These are phyloP conservation scores for Tuber borchii DNA, from an alignment of 495 filamentous ascomycete genomes.

Conservation along the genomic window DNA sequence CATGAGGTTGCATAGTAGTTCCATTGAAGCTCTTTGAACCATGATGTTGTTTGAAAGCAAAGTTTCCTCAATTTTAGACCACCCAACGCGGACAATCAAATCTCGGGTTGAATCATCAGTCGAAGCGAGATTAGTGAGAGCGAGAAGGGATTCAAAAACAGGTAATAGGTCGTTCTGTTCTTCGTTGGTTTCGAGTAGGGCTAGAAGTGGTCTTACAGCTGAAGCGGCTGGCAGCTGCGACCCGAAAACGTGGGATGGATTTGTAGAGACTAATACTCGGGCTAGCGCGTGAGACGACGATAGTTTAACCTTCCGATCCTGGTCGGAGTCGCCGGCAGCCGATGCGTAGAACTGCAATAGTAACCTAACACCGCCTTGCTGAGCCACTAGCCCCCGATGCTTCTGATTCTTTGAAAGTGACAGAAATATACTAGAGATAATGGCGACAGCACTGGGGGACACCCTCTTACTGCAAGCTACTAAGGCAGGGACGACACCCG, in stretches of 20 bases:
- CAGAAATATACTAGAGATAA: constrained; percentile 68
- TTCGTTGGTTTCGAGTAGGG: constrained; percentile 60
- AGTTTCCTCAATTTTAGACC: constrained; percentile 70
- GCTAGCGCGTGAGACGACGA: constrained; percentile 78
- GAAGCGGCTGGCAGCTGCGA: constrained; percentile 64
- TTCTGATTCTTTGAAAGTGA: constrained; percentile 64
- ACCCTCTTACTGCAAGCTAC: constrained; percentile 62
- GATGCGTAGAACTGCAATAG: constrained; percentile 61
- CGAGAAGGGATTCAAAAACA: constrained; percentile 81
- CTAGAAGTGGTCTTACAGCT: constrained; percentile 70
- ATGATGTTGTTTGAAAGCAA: constrained; percentile 68
- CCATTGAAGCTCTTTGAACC: constrained; percentile 74
- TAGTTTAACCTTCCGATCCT: constrained; percentile 50
- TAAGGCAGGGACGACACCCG: constrained; percentile 65
- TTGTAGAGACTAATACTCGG: constrained; percentile 82
- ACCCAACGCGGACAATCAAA: constrained; percentile 64
- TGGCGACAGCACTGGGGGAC: constrained; percentile 57
- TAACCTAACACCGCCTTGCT: constrained; percentile 84
- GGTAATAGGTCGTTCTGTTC: constrained; percentile 60
- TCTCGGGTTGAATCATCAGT: constrained; percentile 61
- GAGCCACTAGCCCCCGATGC: constrained; percentile 69
- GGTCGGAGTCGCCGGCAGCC: constrained; percentile 44
- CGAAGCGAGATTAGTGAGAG: constrained; percentile 87
- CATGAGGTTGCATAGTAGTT: constrained; percentile 88
- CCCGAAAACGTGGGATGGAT: constrained; percentile 80